Conservation (phyloP, 1,284 basidiomycete species). For the Heimioporus punctisporus region DNA sequence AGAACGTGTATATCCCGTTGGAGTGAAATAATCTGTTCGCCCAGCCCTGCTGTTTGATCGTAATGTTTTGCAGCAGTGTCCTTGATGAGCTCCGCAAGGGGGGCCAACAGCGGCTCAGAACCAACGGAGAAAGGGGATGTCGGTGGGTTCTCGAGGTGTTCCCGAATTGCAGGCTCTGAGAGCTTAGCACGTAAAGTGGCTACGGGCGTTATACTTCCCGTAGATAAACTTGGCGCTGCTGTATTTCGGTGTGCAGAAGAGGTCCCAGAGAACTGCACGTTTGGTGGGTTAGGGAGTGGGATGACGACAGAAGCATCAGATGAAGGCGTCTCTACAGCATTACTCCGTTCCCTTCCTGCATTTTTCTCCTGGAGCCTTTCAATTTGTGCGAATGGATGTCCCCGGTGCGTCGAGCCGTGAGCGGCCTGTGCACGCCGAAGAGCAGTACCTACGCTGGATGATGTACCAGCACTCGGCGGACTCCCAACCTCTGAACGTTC, state of each 20-base stretch:
- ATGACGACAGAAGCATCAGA: slow-evolving; percentile 30
- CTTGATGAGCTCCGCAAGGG: slow-evolving; percentile 38
- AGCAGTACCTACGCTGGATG: slow-evolving; percentile 30
- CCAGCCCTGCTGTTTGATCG: slow-evolving; percentile 36
- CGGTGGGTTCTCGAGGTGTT: slow-evolving; percentile 22
- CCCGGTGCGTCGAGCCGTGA: slow-evolving; percentile 6
- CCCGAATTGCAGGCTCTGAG: slow-evolving; percentile 23
- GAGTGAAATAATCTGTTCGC: slow-evolving; percentile 37
- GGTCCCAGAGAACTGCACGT: slow-evolving; percentile 5
- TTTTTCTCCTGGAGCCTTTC: slow-evolving; percentile 23
- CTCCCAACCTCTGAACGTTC: slow-evolving; percentile 31
- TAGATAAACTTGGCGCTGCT: slow-evolving; percentile 11
- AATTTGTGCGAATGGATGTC: slow-evolving; percentile 23
- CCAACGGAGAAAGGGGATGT: slow-evolving; percentile 9
- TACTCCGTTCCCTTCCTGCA: neutral
- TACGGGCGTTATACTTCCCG: slow-evolving; percentile 2
- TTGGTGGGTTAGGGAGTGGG: slow-evolving; percentile 22
- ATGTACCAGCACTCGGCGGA: slow-evolving; percentile 22
- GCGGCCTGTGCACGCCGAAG: slow-evolving; percentile 28
- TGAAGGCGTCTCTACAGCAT: slow-evolving; percentile 15
- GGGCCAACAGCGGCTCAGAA: slow-evolving; percentile 18
- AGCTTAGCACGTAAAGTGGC: slow-evolving; percentile 16
- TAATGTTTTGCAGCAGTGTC: slow-evolving; percentile 39
- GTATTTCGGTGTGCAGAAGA: slow-evolving; percentile 24
- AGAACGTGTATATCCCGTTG: slow-evolving; percentile 38